A percentile compares a stretch with the other conserved stretches of the same genome.
phyloP scores from a whole-genome alignment of 2,329 filamentous ascomycete genomes.

The Exophiala oligosperma region DNA sequence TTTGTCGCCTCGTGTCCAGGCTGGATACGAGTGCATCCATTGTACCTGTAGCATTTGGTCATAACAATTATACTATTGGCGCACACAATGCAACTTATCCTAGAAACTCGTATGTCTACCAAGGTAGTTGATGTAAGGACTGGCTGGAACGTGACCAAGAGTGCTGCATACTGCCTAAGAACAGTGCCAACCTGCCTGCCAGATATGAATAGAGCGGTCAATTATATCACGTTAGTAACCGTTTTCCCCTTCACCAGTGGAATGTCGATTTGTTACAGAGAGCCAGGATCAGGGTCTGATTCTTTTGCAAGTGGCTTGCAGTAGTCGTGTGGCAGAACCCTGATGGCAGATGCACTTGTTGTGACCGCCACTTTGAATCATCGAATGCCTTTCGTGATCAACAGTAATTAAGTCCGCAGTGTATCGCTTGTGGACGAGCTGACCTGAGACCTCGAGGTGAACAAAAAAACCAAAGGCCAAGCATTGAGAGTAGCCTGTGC shows the following conservation, averaged over 20 bases:
- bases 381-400: constrained; percentile 4
- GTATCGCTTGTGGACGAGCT: too few relatives aligned
- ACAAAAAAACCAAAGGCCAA: background rate
- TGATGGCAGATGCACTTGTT: constrained; percentile 6
- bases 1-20: background rate
- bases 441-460: background rate
- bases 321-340: constrained; percentile 15
- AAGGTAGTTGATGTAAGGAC: too few relatives aligned
- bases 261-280: background rate
- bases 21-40: too few relatives aligned
- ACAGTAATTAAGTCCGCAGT: background rate
- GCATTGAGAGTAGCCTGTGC: background rate
- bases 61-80: too few relatives aligned
- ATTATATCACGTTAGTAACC: too few relatives aligned
- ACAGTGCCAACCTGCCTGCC: background rate
- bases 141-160: too few relatives aligned
- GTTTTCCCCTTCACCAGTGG: background rate
- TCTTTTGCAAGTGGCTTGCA: constrained; percentile 18
- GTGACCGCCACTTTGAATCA: constrained; percentile 21
- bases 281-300: constrained; percentile 10
- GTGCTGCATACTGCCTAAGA: too few relatives aligned
- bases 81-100: too few relatives aligned
- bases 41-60: too few relatives aligned
- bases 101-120: too few relatives aligned
- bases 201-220: background rate